A percentile compares a stretch with the other conserved stretches of the same genome.
phyloP scores from a whole-genome alignment of 2,329 filamentous ascomycete genomes.

The Zarea fungicola region DNA sequence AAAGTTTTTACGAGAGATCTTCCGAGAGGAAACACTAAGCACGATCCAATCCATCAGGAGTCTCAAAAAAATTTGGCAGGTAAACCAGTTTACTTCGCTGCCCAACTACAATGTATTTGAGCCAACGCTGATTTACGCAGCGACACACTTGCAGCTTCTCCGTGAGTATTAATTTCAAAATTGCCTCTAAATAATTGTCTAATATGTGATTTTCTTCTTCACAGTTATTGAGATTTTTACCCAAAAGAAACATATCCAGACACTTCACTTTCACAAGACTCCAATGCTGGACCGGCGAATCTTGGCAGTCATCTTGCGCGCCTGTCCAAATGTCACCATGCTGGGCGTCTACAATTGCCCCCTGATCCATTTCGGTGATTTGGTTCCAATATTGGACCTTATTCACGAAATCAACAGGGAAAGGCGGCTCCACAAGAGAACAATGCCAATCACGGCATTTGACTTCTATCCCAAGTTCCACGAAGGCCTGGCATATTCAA shows the following conservation, averaged over 20 bases:
- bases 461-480: constrained; percentile 33
- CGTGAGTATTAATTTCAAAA: constrained; percentile 18
- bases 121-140: constrained; percentile 14
- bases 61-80: constrained; percentile 12
- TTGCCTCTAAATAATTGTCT: neutral
- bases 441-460: constrained; percentile 20
- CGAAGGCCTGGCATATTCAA: constrained; percentile 20
- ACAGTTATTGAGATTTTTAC: constrained; percentile 22
- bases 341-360: constrained; percentile 34
- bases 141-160: constrained; percentile 11
- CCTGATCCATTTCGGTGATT: constrained; percentile 31
- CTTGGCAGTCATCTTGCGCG: constrained; percentile 30
- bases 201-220: constrained; percentile 4
- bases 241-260: constrained; percentile 16
- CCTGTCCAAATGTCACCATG: constrained; percentile 26
- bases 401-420: constrained; percentile 30
- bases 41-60: neutral
- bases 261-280: constrained; percentile 27
- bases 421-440: constrained; percentile 14
- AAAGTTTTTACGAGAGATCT: neutral
- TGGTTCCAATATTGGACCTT: constrained; percentile 29
- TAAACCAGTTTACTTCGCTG: constrained; percentile 16
- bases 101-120: constrained; percentile 9
- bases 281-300: constrained; percentile 29
- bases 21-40: neutral